phyloP scores from a whole-genome alignment of 352 stramenopile genomes.

The Thalassiosira exigua region DNA sequence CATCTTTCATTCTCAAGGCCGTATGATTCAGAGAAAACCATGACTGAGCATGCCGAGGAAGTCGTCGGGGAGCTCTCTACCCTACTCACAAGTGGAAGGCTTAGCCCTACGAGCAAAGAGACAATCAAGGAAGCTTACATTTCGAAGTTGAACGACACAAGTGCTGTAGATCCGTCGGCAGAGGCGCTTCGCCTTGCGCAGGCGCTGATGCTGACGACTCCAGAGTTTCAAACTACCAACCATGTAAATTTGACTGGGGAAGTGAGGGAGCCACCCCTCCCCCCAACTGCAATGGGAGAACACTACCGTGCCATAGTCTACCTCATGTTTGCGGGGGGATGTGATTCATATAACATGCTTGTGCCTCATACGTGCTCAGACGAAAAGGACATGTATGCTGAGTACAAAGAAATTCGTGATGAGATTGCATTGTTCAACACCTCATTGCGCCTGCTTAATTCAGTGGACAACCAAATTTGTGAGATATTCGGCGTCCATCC shows the following conservation, averaged over 20 bases:
- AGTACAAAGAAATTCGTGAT: slow-evolving; percentile 52
- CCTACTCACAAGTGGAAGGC: slow-evolving; percentile 74
- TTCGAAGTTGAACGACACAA: slow-evolving; percentile 40
- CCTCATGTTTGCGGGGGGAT: slow-evolving; percentile 64
- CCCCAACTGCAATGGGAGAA: slow-evolving; percentile 23
- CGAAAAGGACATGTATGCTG: slow-evolving; percentile 60
- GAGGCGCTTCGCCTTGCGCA: slow-evolving; percentile 49
- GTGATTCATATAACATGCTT: slow-evolving; percentile 74
- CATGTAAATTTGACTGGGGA: slow-evolving; percentile 38
- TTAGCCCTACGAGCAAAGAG: slow-evolving; percentile 56
- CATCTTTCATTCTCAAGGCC: slow-evolving; percentile 49
- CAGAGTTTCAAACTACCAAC: slow-evolving; percentile 84
- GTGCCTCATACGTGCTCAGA: slow-evolving; percentile 60
- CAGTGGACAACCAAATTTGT: slow-evolving; percentile 59
- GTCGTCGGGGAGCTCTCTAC: slow-evolving; percentile 79
- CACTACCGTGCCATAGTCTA: slow-evolving; percentile 72
- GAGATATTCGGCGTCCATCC: slow-evolving; percentile 80
- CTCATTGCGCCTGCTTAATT: slow-evolving; percentile 41
- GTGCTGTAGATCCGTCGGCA: slow-evolving; percentile 14
- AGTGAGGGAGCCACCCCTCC: slow-evolving; percentile 10
- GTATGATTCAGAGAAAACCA: slow-evolving; percentile 26
- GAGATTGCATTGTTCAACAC: slow-evolving; percentile 45
- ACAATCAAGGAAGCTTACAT: slow-evolving; percentile 64
- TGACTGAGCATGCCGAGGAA: slow-evolving; percentile 26
- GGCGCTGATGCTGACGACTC: slow-evolving; percentile 70